These are phyloP conservation scores for Herpetomonas tarakana DNA, from an alignment of 208 protist species.

Conservation along the genomic window DNA sequence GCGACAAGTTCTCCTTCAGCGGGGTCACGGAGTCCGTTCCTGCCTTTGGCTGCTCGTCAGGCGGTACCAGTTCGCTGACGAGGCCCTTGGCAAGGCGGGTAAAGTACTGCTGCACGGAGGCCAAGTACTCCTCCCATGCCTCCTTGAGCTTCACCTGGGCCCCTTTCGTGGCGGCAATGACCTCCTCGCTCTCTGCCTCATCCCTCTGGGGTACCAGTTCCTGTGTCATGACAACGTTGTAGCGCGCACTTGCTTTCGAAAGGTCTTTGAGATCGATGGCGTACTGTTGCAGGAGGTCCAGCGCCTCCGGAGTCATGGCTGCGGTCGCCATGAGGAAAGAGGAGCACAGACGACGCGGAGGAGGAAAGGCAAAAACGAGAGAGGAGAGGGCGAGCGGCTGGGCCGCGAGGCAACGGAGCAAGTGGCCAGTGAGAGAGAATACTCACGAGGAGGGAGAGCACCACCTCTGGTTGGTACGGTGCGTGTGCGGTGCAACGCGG, in stretches of 20 bases:
- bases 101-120: slow-evolving; percentile 47
- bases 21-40: too few relatives aligned
- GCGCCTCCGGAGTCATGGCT: slow-evolving; percentile 35
- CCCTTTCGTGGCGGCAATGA: slow-evolving; percentile 22
- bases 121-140: slow-evolving; percentile 55
- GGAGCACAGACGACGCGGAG: neutral
- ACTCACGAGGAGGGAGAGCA: too few relatives aligned
- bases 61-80: slow-evolving; percentile 21
- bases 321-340: slow-evolving; percentile 40
- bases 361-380: too few relatives aligned
- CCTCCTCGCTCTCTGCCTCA: slow-evolving; percentile 30
- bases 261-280: slow-evolving; percentile 78
- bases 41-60: too few relatives aligned
- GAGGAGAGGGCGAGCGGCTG: too few relatives aligned
- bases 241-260: slow-evolving; percentile 53
- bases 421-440: too few relatives aligned
- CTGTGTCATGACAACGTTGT: slow-evolving; percentile 37
- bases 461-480: too few relatives aligned
- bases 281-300: slow-evolving; percentile 66
- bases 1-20: too few relatives aligned
- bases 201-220: slow-evolving; percentile 22
- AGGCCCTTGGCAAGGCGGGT: slow-evolving; percentile 17
- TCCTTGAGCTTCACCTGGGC: slow-evolving; percentile 28
- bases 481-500: too few relatives aligned
- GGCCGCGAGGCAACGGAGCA: too few relatives aligned